phyloP scores from a whole-genome alignment of 495 filamentous ascomycete genomes.

The Terfezia claveryi region DNA sequence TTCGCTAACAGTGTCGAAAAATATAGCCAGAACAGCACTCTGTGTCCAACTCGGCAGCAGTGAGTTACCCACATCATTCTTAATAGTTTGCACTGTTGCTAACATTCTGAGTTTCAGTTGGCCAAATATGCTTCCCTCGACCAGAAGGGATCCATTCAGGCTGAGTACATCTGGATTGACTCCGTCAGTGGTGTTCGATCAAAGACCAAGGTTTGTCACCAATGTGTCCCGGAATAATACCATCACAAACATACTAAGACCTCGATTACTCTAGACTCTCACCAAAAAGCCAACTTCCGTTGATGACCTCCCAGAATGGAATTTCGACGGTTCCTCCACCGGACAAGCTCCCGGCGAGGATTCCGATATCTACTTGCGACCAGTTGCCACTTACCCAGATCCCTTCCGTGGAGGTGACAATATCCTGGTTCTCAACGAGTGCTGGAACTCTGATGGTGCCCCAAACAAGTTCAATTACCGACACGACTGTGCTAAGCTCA shows the following conservation, averaged over 20 bases:
- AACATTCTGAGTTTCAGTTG: slow-evolving; percentile 33
- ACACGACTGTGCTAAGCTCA: slow-evolving; percentile 65
- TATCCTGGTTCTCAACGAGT: slow-evolving; percentile 84
- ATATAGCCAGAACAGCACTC: neutral
- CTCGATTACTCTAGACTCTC: slow-evolving; percentile 41
- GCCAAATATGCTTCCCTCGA: slow-evolving; percentile 77
- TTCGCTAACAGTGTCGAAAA: neutral
- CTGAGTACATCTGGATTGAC: slow-evolving; percentile 98
- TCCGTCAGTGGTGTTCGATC: slow-evolving; percentile 51
- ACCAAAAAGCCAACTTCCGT: slow-evolving; percentile 37
- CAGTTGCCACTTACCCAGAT: slow-evolving; percentile 73
- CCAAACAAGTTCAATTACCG: slow-evolving; percentile 99
- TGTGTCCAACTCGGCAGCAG: neutral
- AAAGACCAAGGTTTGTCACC: slow-evolving; percentile 65
- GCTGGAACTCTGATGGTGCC: slow-evolving; percentile 86
- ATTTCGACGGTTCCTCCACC: slow-evolving; percentile 94
- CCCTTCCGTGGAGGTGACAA: slow-evolving; percentile 74
- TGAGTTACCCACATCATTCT: neutral
- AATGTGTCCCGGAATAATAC: slow-evolving; percentile 1
- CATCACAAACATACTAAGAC: neutral
- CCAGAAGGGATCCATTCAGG: slow-evolving; percentile 65
- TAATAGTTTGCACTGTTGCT: neutral
- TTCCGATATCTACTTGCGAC: slow-evolving; percentile 94
- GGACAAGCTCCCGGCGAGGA: slow-evolving; percentile 87
- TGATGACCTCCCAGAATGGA: slow-evolving; percentile 91